A percentile compares a stretch with the other conserved stretches of the same genome.
Evolutionary conservation across 306 rosid species (phyloP).

Genomic region (Prunus davidiana): DNA sequence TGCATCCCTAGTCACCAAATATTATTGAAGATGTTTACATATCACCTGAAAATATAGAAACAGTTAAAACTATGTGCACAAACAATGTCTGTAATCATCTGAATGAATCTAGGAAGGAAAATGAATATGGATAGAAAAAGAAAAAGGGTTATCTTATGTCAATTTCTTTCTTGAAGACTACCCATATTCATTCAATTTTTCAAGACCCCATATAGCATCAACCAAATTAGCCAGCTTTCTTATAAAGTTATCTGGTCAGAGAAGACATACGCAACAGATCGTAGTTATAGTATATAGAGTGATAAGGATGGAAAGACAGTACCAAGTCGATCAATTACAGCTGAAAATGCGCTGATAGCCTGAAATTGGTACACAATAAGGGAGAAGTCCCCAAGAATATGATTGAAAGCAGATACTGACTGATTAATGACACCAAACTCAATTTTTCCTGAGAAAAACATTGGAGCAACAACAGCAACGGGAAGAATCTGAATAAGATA

Average conservation of each 20-base stretch:
- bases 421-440: conserved; percentile 98
- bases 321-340: conserved; percentile 96
- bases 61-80: background rate
- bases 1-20: background rate
- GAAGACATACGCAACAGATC: background rate
- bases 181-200: background rate
- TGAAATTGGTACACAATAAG: conserved; percentile 90
- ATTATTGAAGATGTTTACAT: background rate
- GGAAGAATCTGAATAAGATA: conserved; percentile 94
- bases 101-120: background rate
- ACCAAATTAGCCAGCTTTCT: background rate
- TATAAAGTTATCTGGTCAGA: background rate
- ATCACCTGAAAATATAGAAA: background rate
- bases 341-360: conserved; percentile 93
- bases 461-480: conserved; percentile 96
- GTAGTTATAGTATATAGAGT: conserved; percentile 15
- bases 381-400: conserved; percentile 89
- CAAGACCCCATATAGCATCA: background rate
- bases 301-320: conserved; percentile 20
- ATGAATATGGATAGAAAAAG: background rate
- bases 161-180: background rate
- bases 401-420: conserved; percentile 95
- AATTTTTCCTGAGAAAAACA: conserved; percentile 93
- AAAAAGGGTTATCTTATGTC: background rate
- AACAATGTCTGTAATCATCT: background rate